A percentile compares a stretch with the other conserved stretches of the same genome.
These are phyloP conservation scores for Boechera divaricarpa DNA, from an alignment of 345 rosid genomes.

Conservation along the genomic window DNA sequence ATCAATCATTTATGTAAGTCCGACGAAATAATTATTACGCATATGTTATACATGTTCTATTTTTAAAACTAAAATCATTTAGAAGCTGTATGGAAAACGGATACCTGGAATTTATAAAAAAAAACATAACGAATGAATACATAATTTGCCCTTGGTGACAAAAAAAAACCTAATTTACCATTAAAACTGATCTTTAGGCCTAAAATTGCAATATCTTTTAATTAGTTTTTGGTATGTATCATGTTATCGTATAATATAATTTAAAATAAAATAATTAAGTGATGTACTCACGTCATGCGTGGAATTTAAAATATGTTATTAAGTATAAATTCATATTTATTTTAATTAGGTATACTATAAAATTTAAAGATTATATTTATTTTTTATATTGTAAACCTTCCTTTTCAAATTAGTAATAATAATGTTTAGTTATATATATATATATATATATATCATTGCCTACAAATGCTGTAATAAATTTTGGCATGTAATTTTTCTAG, in stretches of 20 bases:
- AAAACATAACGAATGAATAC: not conserved
- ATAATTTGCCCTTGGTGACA: not conserved
- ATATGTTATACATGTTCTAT: conserved; percentile 7
- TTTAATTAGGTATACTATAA: no score
- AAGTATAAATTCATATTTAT: no score
- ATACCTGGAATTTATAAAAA: not conserved
- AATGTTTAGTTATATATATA: no score
- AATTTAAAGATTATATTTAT: no score
- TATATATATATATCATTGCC: no score
- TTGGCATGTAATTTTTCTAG: no score
- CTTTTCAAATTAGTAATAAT: no score
- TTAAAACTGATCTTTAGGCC: not conserved
- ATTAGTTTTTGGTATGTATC: not conserved
- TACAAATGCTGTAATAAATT: no score
- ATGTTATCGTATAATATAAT: not conserved
- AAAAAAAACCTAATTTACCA: not conserved
- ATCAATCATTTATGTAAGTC: conserved; percentile 18
- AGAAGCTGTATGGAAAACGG: not conserved
- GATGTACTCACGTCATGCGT: no score
- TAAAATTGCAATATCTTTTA: not conserved
- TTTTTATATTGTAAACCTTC: no score
- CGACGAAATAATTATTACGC: not conserved
- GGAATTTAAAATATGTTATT: no score
- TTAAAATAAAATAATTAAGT: not conserved
- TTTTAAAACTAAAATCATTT: not conserved